phyloP scores from a whole-genome alignment of 345 rosid genomes.

The Eucalyptus erythrocorys region DNA sequence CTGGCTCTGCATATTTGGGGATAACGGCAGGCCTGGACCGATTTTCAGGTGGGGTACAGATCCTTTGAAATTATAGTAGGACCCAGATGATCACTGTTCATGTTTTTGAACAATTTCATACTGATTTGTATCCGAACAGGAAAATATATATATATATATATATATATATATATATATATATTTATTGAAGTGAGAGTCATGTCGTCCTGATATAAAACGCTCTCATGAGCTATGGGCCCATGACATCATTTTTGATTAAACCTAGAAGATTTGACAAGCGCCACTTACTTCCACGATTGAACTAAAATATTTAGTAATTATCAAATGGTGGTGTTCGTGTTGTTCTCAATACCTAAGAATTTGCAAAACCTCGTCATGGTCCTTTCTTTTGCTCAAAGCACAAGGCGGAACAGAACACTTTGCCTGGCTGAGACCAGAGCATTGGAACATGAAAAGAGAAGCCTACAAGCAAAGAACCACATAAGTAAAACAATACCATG shows the following conservation, averaged over 20 bases:
- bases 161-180: too few species aligned
- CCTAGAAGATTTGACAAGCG: background rate
- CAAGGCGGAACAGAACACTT: background rate
- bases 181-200: background rate
- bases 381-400: background rate
- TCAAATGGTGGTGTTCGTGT: background rate
- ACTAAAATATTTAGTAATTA: background rate
- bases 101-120: background rate
- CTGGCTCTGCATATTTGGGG: background rate
- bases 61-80: background rate
- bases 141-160: too few species aligned
- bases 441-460: background rate
- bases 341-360: background rate
- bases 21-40: background rate
- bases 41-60: background rate
- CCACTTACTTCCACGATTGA: background rate
- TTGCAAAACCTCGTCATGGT: background rate
- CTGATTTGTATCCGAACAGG: background rate
- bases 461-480: background rate
- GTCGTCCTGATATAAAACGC: background rate
- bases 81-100: background rate
- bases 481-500: background rate
- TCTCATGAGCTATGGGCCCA: background rate
- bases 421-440: background rate
- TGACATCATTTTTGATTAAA: background rate